Conservation (phyloP, 345 rosid species). For the Melaleuca quinquenervia region DNA sequence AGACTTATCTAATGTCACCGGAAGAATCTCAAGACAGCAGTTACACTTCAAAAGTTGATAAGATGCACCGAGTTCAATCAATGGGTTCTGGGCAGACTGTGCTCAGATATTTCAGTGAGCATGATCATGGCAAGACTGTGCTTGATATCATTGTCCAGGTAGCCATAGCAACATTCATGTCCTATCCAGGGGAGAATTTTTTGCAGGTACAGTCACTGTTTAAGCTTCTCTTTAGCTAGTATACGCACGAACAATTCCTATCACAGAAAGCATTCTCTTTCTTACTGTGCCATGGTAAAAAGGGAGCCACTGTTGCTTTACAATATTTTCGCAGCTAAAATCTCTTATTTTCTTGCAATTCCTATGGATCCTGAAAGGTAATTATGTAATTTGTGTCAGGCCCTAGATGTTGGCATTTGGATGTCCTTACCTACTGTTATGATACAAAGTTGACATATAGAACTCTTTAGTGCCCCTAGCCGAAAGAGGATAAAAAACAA, state of each 20-base stretch:
- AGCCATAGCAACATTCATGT: conserved; percentile 58
- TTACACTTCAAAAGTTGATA: conserved; percentile 31
- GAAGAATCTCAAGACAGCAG: conserved; percentile 38
- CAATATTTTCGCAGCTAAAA: neutral
- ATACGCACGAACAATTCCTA: neutral
- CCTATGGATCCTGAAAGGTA: neutral
- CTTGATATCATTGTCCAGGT: conserved; percentile 75
- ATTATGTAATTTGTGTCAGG: neutral
- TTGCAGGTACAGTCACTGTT: conserved; percentile 53
- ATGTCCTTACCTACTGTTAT: neutral
- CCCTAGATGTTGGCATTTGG: neutral
- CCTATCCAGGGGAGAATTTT: conserved; percentile 92
- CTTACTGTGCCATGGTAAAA: neutral
- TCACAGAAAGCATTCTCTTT: neutral
- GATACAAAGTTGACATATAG: neutral
- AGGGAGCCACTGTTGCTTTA: neutral
- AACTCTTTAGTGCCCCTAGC: neutral
- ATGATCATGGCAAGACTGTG: conserved; percentile 67
- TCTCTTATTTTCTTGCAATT: neutral
- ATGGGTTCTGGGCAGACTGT: conserved; percentile 43
- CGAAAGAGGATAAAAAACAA: neutral
- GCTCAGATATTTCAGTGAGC: conserved; percentile 64
- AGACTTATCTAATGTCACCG: conserved; percentile 65
- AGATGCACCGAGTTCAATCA: conserved; percentile 29
- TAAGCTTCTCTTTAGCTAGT: neutral